Conservation (phyloP, 805 yeast genomes). For the Priceomyces haplophilus region DNA sequence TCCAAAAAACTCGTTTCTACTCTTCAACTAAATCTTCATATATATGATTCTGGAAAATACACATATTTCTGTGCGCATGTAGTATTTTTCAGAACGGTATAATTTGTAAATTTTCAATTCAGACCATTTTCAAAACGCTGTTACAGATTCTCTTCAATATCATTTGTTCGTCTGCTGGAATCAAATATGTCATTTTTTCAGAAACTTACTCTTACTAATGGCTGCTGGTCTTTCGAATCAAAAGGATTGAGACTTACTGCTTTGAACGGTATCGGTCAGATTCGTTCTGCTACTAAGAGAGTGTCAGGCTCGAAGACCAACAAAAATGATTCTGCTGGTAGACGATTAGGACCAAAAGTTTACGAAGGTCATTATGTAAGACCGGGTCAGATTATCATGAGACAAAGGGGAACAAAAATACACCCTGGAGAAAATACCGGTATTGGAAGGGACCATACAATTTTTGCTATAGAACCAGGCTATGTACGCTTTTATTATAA, state of each 20-base stretch:
- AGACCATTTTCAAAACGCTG: too few relatives aligned
- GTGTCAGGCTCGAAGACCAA: slow-evolving; percentile 95
- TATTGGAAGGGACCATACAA: slow-evolving; percentile 91
- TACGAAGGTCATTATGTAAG: slow-evolving; percentile 74
- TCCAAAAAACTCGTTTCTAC: too few relatives aligned
- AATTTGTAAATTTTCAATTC: neutral
- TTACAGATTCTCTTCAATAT: too few relatives aligned
- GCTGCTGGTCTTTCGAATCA: neutral
- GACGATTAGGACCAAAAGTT: slow-evolving; percentile 87
- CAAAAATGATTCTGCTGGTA: slow-evolving; percentile 92
- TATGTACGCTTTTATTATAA: slow-evolving; percentile 86
- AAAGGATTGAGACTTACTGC: neutral
- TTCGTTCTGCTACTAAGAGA: slow-evolving; percentile 89
- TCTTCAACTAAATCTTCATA: too few relatives aligned
- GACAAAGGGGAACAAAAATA: slow-evolving; percentile 93
- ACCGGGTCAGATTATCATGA: slow-evolving; percentile 82
- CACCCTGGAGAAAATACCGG: slow-evolving; percentile 91
- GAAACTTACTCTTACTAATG: neutral
- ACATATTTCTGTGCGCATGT: too few relatives aligned
- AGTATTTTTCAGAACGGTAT: neutral
- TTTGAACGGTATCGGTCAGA: slow-evolving; percentile 25
- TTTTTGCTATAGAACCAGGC: slow-evolving; percentile 90
- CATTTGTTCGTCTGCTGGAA: too few relatives aligned
- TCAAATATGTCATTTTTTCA: neutral
- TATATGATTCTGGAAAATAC: too few relatives aligned